Conservation (phyloP, 495 filamentous ascomycete species). For the Aspergillus leporis region DNA sequence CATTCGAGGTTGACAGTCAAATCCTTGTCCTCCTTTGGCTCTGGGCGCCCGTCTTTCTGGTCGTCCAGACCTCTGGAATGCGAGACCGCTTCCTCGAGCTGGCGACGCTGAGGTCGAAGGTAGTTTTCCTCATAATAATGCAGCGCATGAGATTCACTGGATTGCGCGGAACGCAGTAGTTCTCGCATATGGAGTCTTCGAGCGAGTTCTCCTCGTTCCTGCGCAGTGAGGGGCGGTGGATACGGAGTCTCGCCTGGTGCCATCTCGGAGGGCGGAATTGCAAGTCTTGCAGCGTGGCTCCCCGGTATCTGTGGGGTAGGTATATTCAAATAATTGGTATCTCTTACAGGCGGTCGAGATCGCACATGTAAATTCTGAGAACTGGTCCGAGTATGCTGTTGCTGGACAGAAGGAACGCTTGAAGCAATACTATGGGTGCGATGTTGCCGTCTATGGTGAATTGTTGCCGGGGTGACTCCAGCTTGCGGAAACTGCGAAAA, state of each 20-base stretch:
- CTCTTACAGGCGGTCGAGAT: slow-evolving; percentile 5
- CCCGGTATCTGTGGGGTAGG: background rate
- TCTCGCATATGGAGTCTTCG: background rate
- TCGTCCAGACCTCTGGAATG: slow-evolving; percentile 19
- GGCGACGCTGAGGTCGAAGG: background rate
- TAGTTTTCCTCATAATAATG: background rate
- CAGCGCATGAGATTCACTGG: background rate
- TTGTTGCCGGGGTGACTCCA: slow-evolving; percentile 4
- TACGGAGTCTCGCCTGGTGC: background rate
- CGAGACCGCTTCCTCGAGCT: background rate
- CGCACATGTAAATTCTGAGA: slow-evolving; percentile 10
- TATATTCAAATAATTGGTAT: background rate
- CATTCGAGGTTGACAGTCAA: slow-evolving; percentile 54
- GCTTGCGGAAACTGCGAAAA: slow-evolving; percentile 11
- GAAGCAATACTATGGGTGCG: slow-evolving; percentile 13
- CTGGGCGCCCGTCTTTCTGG: slow-evolving; percentile 31
- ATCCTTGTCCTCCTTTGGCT: slow-evolving; percentile 45
- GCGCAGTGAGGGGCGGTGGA: background rate
- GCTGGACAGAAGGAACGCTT: background rate
- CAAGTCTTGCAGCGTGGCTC: background rate
- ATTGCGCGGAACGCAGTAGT: background rate
- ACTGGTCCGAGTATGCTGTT: slow-evolving; percentile 3
- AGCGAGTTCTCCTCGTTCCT: background rate
- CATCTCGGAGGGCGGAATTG: background rate
- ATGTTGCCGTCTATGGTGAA: slow-evolving; percentile 18